Percentiles rank a stretch among this genome's conserved stretches.
Evolutionary conservation across 148 eudicot genomes (phyloP).

Genomic region (Pouteria glomerata): DNA sequence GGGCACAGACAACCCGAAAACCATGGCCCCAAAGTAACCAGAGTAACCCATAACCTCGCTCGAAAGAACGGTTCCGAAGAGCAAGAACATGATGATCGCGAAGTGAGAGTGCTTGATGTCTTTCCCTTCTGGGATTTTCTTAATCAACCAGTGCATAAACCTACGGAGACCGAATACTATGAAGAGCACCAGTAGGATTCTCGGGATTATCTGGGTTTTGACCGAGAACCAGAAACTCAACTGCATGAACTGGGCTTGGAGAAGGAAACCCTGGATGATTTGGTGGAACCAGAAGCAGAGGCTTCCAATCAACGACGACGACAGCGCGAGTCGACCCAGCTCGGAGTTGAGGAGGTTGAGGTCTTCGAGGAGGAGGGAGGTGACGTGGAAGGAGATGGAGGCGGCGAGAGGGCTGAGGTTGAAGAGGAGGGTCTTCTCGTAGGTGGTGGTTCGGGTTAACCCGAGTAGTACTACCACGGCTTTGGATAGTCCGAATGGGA

Average conservation of each 20-base stretch:
- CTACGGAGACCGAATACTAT: background rate
- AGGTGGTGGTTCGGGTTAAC: too few species aligned
- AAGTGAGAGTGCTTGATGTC: background rate
- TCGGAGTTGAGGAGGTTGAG: constrained; percentile 12
- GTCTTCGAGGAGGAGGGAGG: constrained; percentile 8
- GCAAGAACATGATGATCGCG: background rate
- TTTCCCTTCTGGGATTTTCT: constrained; percentile 5
- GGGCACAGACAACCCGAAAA: background rate
- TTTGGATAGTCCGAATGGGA: background rate
- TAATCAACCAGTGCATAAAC: background rate
- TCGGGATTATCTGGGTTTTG: too few species aligned
- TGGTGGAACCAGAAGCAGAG: background rate
- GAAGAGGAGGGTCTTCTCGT: too few species aligned
- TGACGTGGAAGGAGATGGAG: constrained; percentile 7
- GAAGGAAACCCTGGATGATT: background rate
- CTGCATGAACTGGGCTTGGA: background rate
- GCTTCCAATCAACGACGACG: constrained; percentile 5
- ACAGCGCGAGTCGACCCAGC: constrained; percentile 10
- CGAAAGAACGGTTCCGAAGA: too few species aligned
- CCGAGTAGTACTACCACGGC: too few species aligned
- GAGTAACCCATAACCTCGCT: background rate
- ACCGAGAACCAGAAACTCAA: background rate
- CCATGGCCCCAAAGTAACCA: background rate
- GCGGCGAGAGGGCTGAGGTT: background rate
- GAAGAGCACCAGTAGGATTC: background rate